phyloP scores from a whole-genome alignment of 2,329 filamentous ascomycete genomes.

The Fusarium sp. region DNA sequence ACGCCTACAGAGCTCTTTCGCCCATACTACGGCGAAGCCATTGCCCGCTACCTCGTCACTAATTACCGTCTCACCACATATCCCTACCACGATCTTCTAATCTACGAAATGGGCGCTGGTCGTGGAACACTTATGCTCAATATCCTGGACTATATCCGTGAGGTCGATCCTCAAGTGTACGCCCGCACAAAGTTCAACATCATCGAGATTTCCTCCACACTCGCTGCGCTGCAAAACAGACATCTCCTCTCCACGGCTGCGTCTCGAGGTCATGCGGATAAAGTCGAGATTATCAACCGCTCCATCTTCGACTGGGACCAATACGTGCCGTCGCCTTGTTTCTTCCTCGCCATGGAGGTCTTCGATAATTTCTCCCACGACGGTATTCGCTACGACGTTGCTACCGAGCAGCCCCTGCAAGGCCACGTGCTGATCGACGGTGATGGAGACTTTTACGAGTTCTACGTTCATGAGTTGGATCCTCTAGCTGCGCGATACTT shows the following conservation, averaged over 20 bases:
- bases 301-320: conserved; percentile 95
- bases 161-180: conserved; percentile 90
- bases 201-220: conserved; percentile 89
- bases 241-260: conserved; percentile 75
- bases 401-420: conserved; percentile 85
- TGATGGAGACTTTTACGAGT: conserved; percentile 92
- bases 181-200: conserved; percentile 92
- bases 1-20: conserved; percentile 97
- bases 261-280: conserved; percentile 80
- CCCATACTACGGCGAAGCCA: conserved; percentile 95
- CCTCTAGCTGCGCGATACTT: conserved; percentile 86
- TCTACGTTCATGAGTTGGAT: conserved; percentile 85
- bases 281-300: conserved; percentile 93
- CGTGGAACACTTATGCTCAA: conserved; percentile 99
- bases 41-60: conserved; percentile 93
- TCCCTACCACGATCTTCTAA: conserved; percentile 95
- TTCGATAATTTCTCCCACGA: conserved; percentile 99
- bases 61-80: conserved; percentile 96
- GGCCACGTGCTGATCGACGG: conserved; percentile 87
- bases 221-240: conserved; percentile 81
- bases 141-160: conserved; percentile 94
- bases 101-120: conserved; percentile 98
- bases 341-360: conserved; percentile 97
- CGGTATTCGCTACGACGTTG: conserved; percentile 87
- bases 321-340: conserved; percentile 91